Percentiles rank a stretch among this genome's conserved stretches.
phyloP scores from a whole-genome alignment of 148 eudicot species.

The Suaeda aralocaspica region DNA sequence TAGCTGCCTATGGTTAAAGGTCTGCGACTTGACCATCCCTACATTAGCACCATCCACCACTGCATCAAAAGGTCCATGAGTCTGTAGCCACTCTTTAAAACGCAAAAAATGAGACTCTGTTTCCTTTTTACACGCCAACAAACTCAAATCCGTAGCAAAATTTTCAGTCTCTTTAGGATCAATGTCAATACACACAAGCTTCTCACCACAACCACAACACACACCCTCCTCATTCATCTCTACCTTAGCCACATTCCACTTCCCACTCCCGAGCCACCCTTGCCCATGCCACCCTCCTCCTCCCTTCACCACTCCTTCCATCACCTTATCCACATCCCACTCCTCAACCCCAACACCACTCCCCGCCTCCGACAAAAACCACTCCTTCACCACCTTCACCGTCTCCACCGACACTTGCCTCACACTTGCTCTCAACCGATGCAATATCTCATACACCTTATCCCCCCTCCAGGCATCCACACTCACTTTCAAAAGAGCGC shows the following conservation, averaged over 20 bases:
- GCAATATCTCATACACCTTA: slow-evolving; percentile 81
- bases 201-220: slow-evolving; percentile 70
- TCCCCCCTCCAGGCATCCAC: slow-evolving; percentile 42
- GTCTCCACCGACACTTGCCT: slow-evolving; percentile 84
- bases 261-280: slow-evolving; percentile 94
- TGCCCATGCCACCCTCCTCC: slow-evolving; percentile 99
- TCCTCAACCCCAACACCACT: slow-evolving; percentile 49
- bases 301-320: slow-evolving; percentile 60
- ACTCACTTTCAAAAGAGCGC: slow-evolving; percentile 68
- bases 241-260: slow-evolving; percentile 70
- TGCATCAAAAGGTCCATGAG: slow-evolving; percentile 95
- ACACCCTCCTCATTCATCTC: slow-evolving; percentile 57
- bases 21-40: slow-evolving; percentile 40
- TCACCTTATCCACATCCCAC: slow-evolving; percentile 67
- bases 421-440: slow-evolving; percentile 55
- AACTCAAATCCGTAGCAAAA: slow-evolving; percentile 61
- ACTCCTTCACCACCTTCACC: slow-evolving; percentile 52
- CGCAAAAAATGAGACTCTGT: slow-evolving; percentile 43
- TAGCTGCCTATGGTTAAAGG: slow-evolving; percentile 62
- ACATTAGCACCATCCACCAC: slow-evolving; percentile 88
- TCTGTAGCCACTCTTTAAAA: slow-evolving; percentile 84
- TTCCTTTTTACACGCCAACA: slow-evolving; percentile 64
- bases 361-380: slow-evolving; percentile 62
- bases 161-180: slow-evolving; percentile 80
- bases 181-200: slow-evolving; percentile 86